phyloP scores from a whole-genome alignment of 768 basidiomycete genomes.

The Mycena kentingensis region DNA sequence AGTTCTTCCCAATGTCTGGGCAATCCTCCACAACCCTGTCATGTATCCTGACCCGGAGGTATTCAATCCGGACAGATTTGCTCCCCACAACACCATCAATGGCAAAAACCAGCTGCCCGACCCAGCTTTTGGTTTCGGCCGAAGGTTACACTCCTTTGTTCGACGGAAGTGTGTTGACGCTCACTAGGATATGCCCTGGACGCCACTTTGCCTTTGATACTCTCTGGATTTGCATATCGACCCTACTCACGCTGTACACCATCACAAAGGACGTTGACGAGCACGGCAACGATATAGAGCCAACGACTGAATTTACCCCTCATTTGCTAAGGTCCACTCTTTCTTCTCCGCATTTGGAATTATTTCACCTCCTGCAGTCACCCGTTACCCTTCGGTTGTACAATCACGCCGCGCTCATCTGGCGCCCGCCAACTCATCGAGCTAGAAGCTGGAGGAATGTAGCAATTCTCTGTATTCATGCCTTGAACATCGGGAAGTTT shows the following conservation, averaged over 20 bases:
- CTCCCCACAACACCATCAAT: slow-evolving; percentile 27
- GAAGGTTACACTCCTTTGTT: too few relatives aligned
- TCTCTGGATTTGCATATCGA: slow-evolving; percentile 45
- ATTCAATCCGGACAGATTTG: slow-evolving; percentile 43
- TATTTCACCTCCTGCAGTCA: slow-evolving; percentile 30
- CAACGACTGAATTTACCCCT: slow-evolving; percentile 37
- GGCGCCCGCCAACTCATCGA: slow-evolving; percentile 33
- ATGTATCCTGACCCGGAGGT: slow-evolving; percentile 42
- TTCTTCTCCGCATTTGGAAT: not conserved
- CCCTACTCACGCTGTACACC: slow-evolving; percentile 40
- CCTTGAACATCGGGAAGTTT: slow-evolving; percentile 71
- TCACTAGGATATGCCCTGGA: slow-evolving; percentile 52
- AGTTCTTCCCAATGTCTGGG: slow-evolving; percentile 36
- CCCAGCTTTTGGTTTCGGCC: slow-evolving; percentile 43
- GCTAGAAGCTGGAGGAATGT: slow-evolving; percentile 12
- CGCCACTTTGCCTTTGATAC: slow-evolving; percentile 45
- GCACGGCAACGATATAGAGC: slow-evolving; percentile 36
- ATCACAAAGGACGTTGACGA: slow-evolving; percentile 41
- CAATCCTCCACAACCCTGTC: slow-evolving; percentile 41
- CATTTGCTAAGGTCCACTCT: slow-evolving; percentile 36
- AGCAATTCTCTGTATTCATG: slow-evolving; percentile 12
- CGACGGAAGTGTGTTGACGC: too few relatives aligned
- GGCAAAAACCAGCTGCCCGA: slow-evolving; percentile 40
- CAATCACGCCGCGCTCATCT: slow-evolving; percentile 38
- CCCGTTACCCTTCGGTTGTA: slow-evolving; percentile 44